phyloP scores from a whole-genome alignment of 768 basidiomycete species.

The Rhodosporidiobolus sp. region DNA sequence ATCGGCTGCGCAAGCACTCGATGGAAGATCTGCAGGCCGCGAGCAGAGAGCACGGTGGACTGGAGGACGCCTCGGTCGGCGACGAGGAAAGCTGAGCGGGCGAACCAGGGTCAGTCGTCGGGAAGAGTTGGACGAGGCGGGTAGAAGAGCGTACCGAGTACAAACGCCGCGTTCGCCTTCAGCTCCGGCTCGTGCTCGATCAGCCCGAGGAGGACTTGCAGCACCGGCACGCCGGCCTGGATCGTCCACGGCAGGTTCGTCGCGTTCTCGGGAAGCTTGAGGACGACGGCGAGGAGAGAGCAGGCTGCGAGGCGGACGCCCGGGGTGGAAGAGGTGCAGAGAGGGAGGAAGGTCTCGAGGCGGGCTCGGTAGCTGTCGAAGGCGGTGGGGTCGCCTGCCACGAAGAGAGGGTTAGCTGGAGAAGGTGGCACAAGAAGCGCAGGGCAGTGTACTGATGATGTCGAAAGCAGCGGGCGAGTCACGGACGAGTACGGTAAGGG shows the following conservation, averaged over 20 bases:
- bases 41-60: constrained; percentile 66
- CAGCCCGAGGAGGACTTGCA: constrained; percentile 26
- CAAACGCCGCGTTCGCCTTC: constrained; percentile 24
- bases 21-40: constrained; percentile 59
- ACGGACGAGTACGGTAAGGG: constrained; percentile 13
- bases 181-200: constrained; percentile 22
- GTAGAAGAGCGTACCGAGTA: constrained; percentile 18
- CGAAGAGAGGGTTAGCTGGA: no score
- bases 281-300: constrained; percentile 1
- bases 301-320: constrained; percentile 23
- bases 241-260: accelerated
- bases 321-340: neutral
- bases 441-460: neutral
- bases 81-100: constrained; percentile 61
- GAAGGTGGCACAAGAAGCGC: neutral
- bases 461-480: constrained; percentile 1
- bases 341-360: neutral
- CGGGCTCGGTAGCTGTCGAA: neutral
- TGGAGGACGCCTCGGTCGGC: constrained; percentile 67
- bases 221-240: neutral
- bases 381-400: neutral
- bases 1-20: constrained; percentile 46
- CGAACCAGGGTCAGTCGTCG: neutral
- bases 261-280: neutral
- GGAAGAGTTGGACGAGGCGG: no score